Conservation (phyloP, 2,329 filamentous ascomycete species). For the Ophiocordyceps camponoti-rufipedis region DNA sequence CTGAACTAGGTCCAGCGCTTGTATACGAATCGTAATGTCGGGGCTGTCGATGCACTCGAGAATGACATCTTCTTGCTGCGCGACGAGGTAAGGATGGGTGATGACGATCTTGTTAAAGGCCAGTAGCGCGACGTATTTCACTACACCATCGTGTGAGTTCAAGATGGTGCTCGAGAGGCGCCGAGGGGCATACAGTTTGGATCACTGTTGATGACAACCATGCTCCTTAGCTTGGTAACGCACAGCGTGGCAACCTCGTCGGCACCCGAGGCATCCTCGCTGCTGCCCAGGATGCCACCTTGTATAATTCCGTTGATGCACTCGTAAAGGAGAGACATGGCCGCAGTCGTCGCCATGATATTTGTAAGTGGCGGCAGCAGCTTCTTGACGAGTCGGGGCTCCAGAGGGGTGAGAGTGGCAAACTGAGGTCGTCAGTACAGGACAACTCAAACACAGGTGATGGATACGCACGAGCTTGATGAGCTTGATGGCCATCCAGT, state of each 20-base stretch:
- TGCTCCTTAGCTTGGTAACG: conserved; percentile 79
- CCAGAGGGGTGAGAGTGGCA: conserved; percentile 79
- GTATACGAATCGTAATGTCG: conserved; percentile 88
- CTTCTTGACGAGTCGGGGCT: conserved; percentile 82
- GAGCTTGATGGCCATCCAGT: conserved; percentile 99
- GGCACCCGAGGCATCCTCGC: conserved; percentile 60
- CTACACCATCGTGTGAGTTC: conserved; percentile 21
- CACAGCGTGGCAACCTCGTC: conserved; percentile 88
- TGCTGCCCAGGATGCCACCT: conserved; percentile 75
- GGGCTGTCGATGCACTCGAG: conserved; percentile 89
- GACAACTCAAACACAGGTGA: no score
- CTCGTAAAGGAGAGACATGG: conserved; percentile 96
- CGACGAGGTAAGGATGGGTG: conserved; percentile 76
- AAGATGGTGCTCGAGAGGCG: not conserved
- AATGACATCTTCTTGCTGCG: conserved; percentile 89
- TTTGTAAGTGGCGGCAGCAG: conserved; percentile 77
- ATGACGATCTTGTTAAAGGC: conserved; percentile 89
- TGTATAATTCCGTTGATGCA: conserved; percentile 98
- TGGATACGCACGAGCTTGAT: conserved; percentile 65
- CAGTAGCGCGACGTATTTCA: conserved; percentile 92
- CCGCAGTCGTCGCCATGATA: conserved; percentile 83
- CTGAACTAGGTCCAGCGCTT: conserved; percentile 78
- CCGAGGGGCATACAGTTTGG: conserved; percentile 51
- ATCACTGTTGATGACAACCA: conserved; percentile 86
- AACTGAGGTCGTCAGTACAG: conserved; percentile 39